These are phyloP conservation scores for Medicago arabica DNA, from an alignment of 306 rosid species.

Conservation along the genomic window DNA sequence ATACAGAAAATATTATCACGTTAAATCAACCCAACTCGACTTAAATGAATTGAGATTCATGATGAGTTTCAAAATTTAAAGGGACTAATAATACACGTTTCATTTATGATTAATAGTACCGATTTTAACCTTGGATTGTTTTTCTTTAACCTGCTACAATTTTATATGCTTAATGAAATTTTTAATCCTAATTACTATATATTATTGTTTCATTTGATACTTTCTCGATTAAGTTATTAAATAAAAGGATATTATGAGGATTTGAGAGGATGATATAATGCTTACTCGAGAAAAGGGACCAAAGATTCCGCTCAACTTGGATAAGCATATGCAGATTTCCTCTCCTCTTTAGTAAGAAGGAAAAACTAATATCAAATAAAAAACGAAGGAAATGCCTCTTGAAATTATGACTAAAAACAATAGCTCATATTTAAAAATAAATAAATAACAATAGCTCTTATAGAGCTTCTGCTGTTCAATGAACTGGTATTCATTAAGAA, in stretches of 20 bases:
- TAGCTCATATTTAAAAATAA: too few species aligned
- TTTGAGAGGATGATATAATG: conserved; percentile 11
- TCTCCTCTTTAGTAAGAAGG: neutral
- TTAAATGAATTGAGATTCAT: neutral
- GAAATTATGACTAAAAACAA: conserved; percentile 7
- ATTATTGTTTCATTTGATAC: neutral
- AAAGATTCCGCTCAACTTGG: neutral
- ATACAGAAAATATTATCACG: neutral
- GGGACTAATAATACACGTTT: neutral
- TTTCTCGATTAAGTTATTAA: neutral
- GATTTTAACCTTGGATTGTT: neutral
- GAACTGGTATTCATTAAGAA: conserved; percentile 3
- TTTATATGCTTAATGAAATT: neutral
- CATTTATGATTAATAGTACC: neutral
- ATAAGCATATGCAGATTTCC: neutral
- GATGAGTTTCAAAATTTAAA: neutral
- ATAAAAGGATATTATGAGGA: neutral
- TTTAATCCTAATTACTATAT: neutral
- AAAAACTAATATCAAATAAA: neutral
- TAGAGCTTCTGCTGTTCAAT: conserved; percentile 17
- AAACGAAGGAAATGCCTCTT: neutral
- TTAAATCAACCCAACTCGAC: neutral
- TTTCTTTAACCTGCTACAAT: neutral
- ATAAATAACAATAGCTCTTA: conserved; percentile 3
- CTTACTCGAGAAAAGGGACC: neutral